Evolutionary conservation across 768 basidiomycete genomes (phyloP).

Genomic region (Lactarius akahatsu): DNA sequence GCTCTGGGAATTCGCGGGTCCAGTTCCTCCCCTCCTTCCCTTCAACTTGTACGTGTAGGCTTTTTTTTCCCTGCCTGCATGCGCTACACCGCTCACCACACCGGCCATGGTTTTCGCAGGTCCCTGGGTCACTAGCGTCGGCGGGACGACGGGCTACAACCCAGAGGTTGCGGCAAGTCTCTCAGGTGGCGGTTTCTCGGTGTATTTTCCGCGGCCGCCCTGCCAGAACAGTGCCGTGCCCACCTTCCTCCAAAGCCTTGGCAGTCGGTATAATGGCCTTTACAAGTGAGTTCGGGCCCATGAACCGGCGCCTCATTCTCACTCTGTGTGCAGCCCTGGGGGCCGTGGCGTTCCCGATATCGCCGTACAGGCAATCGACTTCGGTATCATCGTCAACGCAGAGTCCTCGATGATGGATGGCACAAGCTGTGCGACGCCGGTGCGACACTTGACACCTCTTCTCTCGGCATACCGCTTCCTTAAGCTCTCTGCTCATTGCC

Average conservation of each 20-base stretch:
- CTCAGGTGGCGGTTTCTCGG: no score
- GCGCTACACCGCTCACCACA: not conserved
- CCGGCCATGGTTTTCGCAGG: not conserved
- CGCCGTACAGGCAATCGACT: not conserved
- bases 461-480: no score
- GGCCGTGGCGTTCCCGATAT: not conserved
- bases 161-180: no score
- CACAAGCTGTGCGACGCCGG: not conserved
- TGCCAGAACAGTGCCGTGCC: no score
- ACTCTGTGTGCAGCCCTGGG: not conserved
- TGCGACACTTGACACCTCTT: not conserved
- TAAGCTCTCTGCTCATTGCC: not conserved
- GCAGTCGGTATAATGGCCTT: not conserved
- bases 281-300: not conserved
- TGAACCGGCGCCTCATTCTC: not conserved
- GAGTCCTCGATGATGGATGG: not conserved
- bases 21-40: no score
- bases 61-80: no score
- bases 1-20: no score
- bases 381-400: accelerated
- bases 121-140: not conserved
- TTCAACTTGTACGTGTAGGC: no score
- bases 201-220: no score
- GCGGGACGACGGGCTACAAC: not conserved
- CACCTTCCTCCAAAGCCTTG: not conserved